These are phyloP conservation scores for Testicularia cyperi DNA, from an alignment of 1,284 basidiomycete species.

Conservation along the genomic window DNA sequence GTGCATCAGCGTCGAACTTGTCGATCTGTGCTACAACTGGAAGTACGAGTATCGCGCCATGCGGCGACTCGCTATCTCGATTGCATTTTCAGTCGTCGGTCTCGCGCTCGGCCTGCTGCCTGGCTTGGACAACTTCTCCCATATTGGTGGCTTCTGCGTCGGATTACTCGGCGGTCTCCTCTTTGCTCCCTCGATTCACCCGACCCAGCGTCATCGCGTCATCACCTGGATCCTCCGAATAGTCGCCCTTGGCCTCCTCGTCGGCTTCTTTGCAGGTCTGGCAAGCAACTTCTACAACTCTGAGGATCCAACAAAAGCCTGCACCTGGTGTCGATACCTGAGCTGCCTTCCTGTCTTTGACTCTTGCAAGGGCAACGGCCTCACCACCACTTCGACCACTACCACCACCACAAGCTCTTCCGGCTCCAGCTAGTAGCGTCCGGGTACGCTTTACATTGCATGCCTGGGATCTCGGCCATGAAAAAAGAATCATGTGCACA, in stretches of 20 bases:
- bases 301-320: slow-evolving; percentile 68
- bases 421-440: too few species aligned
- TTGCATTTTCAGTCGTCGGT: slow-evolving; percentile 79
- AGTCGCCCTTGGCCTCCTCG: slow-evolving; percentile 71
- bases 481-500: too few species aligned
- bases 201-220: slow-evolving; percentile 73
- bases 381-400: slow-evolving; percentile 26
- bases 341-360: slow-evolving; percentile 48
- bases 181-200: slow-evolving; percentile 81
- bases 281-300: slow-evolving; percentile 85
- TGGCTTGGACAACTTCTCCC: slow-evolving; percentile 62
- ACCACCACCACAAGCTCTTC: too few species aligned
- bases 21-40: slow-evolving; percentile 92
- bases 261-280: slow-evolving; percentile 80
- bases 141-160: slow-evolving; percentile 62
- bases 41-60: slow-evolving; percentile 64
- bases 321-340: slow-evolving; percentile 74
- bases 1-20: slow-evolving; percentile 75
- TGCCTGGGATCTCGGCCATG: too few species aligned
- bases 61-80: slow-evolving; percentile 73
- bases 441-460: too few species aligned
- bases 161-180: slow-evolving; percentile 71
- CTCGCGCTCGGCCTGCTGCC: slow-evolving; percentile 71
- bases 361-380: slow-evolving; percentile 46
- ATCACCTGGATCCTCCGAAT: slow-evolving; percentile 75